Base-by-base conservation (phyloP, 805 yeast species). In the Saccharomycopsis lassenensis region DNA sequence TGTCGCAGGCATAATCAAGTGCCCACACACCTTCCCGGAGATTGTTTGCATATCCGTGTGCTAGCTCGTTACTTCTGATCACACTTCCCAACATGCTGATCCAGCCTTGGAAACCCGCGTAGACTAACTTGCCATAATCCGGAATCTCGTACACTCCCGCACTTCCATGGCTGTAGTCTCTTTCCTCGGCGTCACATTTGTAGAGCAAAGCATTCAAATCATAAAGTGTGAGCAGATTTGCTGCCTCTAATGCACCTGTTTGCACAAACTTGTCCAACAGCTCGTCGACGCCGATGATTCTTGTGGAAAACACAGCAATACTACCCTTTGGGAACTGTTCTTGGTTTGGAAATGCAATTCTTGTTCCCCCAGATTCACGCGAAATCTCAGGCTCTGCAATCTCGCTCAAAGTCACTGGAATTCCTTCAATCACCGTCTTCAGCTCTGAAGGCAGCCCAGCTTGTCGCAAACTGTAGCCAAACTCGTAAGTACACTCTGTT, bases 81-180 rank as follows among this genome's bases (percentile, higher is more conserved):
- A 85, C 69, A 20, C 62, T 54, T 39, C 71, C 67, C 46, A 89
- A 56, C 1, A 75, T 77, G 0, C 84, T 64, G 31, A 76, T 71
- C 94, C 95, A 89, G 1, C 98, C 97, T 55, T 85, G 93, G 16
- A 91, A 60, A 7, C 98, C 98, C 27, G 95, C 87, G 56, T 84
- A 89, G 0, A 75, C 79, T 31, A 87, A 60, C 11, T 62, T 61
- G 0, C 96, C 96, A 54, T 68, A 61, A 21, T 67, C 63, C 1
- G 97, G 96, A 31, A 89, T 65, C 33, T 58, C 54, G 57, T 91
- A 89, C 0, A 71, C 71, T 7, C 95, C 95, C 30, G 69, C 77
- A 6, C 55, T 48, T 4, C 94, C 94, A 16, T 58, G 67, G 46
- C 87, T 73, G 8, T 74, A 69, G 52, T 87, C 95, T 16, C 85